Base-by-base conservation (phyloP, 2,329 filamentous ascomycete genomes). In the Colletotrichum orchidophilum region DNA sequence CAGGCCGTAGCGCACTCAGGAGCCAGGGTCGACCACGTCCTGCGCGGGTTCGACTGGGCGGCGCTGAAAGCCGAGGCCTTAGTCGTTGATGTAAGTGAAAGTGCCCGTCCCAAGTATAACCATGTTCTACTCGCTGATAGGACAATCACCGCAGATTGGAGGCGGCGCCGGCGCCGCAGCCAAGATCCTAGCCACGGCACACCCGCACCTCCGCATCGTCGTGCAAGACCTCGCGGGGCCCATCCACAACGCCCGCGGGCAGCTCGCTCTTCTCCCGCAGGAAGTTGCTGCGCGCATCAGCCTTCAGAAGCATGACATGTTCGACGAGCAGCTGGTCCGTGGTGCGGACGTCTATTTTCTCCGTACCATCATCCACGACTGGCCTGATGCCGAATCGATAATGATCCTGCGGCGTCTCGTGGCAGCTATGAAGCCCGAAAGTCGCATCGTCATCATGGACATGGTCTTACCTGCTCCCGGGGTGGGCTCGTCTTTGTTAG, bases 331-430 rank as follows among this genome's bases (percentile, higher is more conserved):
- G 55, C 74, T 73, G 2, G 60, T 55, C 26, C 39, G 73, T n/a
- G 77, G 73, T 7, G 84, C 81, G 1, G 78, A 81, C 33, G 78
- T 83, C 24, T 87, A 86, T 74, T 78, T 87, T 54, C 78, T 87
- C 73, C 83, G 85, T 33, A 80, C 80, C 71, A 85, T 87, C 29
- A 74, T 88, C 5, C 86, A 87, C 73, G 84, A 87, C 74, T 87
- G 85, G 85, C 78, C 82, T 0, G 83, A 87, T 35, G 77, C 77
- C 1, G 76, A 83, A 15, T 75, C 78, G 0, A 64, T 74, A 1
- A 67, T 72, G 26, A 85, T 85, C 24, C 74, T 81, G 24, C 49
- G 24, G 24, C 49, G 49, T 27, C 49, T 26, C 49, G 49, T 52
- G 49, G 49, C 49, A 27, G 49, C 49, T 24, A 52, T 52, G 49